These are phyloP conservation scores for Xylariaceae sp. DNA, from an alignment of 2,329 filamentous ascomycete genomes.

Conservation along the genomic window DNA sequence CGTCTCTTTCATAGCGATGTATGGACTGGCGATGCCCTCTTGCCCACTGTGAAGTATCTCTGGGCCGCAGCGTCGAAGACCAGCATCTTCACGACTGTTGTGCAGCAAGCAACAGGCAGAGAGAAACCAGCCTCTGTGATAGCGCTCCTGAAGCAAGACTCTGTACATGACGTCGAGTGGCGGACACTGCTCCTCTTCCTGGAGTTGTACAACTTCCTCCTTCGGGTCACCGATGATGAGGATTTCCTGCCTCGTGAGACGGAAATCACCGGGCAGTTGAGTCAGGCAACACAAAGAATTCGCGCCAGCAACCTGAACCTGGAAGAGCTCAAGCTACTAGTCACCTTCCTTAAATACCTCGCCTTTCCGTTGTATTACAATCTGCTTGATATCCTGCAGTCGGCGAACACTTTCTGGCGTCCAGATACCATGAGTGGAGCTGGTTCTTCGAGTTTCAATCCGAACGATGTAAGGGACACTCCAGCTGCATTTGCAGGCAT, in stretches of 20 bases:
- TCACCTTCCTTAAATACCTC: slow-evolving; percentile 82
- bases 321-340: slow-evolving; percentile 66
- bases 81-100: slow-evolving; percentile 35
- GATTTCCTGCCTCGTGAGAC: slow-evolving; percentile 71
- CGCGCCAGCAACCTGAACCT: slow-evolving; percentile 64
- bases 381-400: slow-evolving; percentile 52
- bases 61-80: slow-evolving; percentile 60
- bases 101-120: slow-evolving; percentile 27
- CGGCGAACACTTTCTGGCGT: slow-evolving; percentile 23
- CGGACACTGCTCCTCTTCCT: slow-evolving; percentile 83
- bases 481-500: slow-evolving; percentile 39
- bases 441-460: slow-evolving; percentile 8
- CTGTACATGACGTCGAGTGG: slow-evolving; percentile 65
- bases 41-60: slow-evolving; percentile 75
- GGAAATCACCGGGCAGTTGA: slow-evolving; percentile 35
- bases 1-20: slow-evolving; percentile 78
- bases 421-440: slow-evolving; percentile 23
- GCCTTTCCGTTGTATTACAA: slow-evolving; percentile 87
- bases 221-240: slow-evolving; percentile 92
- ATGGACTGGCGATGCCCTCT: slow-evolving; percentile 33
- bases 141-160: slow-evolving; percentile 28
- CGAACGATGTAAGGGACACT: slow-evolving; percentile 9
- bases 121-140: slow-evolving; percentile 26
- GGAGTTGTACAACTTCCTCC: slow-evolving; percentile 87
- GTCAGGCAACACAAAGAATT: slow-evolving; percentile 43